Conservation (phyloP, 176 grass and related monocot genomes). For the Miscanthus lutarioriparius region DNA sequence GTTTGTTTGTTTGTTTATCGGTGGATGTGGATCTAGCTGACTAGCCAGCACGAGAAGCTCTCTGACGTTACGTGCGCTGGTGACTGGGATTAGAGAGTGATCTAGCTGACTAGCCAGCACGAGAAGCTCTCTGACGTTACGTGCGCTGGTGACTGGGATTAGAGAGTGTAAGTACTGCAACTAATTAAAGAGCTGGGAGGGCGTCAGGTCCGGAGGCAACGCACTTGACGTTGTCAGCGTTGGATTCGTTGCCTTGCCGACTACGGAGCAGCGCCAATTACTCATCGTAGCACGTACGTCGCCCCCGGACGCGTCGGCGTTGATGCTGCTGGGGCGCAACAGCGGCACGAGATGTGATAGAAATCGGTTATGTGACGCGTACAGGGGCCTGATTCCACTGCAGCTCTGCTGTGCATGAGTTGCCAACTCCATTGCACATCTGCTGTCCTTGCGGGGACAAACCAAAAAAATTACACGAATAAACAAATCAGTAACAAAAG, state of each 20-base stretch:
- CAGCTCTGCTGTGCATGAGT: background rate
- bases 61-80: no score
- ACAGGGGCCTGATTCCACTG: background rate
- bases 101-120: background rate
- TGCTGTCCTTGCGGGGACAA: no score
- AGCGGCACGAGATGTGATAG: background rate
- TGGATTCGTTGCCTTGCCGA: slow-evolving; percentile 19
- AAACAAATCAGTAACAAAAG: background rate
- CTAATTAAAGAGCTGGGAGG: background rate
- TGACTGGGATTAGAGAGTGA: no score
- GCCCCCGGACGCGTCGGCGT: background rate
- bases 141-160: background rate
- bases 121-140: background rate
- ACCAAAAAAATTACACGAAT: background rate
- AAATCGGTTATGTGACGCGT: background rate
- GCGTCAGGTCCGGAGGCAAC: background rate
- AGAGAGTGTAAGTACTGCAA: background rate
- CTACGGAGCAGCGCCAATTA: background rate
- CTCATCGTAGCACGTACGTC: background rate
- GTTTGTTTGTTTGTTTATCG: background rate
- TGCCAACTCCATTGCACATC: background rate
- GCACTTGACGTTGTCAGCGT: background rate
- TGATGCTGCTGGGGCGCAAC: background rate
- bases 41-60: no score
- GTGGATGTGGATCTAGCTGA: background rate